Evolutionary conservation across 345 rosid genomes (phyloP), one percentile per base, ranked within the genome.

Genomic region (Streptanthus diversifolius): DNA sequence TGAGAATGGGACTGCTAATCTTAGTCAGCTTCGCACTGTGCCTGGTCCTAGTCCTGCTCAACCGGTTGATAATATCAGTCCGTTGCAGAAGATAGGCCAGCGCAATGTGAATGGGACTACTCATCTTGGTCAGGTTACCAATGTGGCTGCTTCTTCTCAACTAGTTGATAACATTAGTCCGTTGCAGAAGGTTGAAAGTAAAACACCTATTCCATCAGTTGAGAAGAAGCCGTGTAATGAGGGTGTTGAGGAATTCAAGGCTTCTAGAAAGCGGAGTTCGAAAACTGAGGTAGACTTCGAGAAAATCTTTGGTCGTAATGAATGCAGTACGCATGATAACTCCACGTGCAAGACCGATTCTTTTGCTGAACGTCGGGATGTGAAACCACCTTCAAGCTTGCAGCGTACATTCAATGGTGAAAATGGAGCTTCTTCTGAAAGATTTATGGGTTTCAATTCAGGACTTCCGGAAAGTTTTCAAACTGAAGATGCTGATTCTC

Each of bases 61-160:
- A 1, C 1, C 30, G 13, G 72, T 70, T 77, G 80, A 47, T 35
- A 63, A 45, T n/a, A 5, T 7, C 21, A 51, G 32, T 22, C 69
- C 49, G 9, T 7, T 55, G 54, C 60, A 47, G 62, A 77, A 70
- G 62, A 19, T 22, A 55, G 72, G 8, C 29, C 74, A 65, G 5
- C 82, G 74, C n/a, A 68, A 75, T 77, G 79, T 79, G 74, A 85
- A 63, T 35, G 85, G 78, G 81, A 21, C 66, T 25, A 73, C 70
- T 22, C 85, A 76, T 19, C 51, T 76, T 52, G 86, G 83, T 74
- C 82, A 85, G 81, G 79, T 82, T 44, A 41, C 11, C 35, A 11
- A 51, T 40, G 63, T 72, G 77, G 77, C 22, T 76, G 53, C 7
- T 63, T 49, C 67, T 7, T 5, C 72, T 70, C 66, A 64, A 11